These are phyloP conservation scores for Lecanosticta acicola DNA, from an alignment of 2,329 filamentous ascomycete genomes.

Conservation along the genomic window DNA sequence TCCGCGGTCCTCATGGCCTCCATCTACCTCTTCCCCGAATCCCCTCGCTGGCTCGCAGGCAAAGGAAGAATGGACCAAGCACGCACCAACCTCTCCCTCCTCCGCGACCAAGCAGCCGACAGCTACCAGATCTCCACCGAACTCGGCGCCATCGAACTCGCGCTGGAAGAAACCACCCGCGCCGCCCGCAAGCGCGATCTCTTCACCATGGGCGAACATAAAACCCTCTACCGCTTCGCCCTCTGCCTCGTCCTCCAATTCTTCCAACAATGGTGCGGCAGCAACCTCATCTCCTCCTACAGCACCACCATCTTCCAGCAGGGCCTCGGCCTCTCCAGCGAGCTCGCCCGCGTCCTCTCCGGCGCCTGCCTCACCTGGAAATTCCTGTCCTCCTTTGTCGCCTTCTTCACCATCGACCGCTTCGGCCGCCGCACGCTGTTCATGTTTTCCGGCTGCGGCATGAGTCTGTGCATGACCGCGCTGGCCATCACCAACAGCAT, in stretches of 20 bases:
- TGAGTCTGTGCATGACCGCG: conserved; percentile 51
- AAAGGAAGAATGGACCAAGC: conserved; percentile 25
- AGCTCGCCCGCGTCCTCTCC: conserved; percentile 40
- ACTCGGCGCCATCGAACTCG: conserved; percentile 45
- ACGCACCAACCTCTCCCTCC: conserved; percentile 32
- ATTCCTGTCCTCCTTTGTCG: conserved; percentile 48
- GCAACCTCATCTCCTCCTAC: conserved; percentile 31
- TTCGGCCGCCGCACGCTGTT: conserved; percentile 47
- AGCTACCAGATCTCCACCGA: conserved; percentile 39
- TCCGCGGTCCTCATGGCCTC: conserved; percentile 29
- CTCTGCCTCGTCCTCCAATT: conserved; percentile 49
- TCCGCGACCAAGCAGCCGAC: conserved; percentile 37
- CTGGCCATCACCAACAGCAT: conserved; percentile 50
- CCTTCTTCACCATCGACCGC: conserved; percentile 48
- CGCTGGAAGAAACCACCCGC: conserved; percentile 41
- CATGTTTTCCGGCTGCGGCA: conserved; percentile 49
- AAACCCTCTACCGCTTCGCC: conserved; percentile 46
- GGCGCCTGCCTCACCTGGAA: conserved; percentile 51
- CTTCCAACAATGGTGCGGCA: conserved; percentile 48
- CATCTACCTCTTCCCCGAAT: conserved; percentile 35
- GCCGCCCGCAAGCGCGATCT: conserved; percentile 39
- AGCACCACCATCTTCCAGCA: conserved; percentile 27
- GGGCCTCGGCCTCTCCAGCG: conserved; percentile 35
- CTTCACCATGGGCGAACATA: conserved; percentile 47
- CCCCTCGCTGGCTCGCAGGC: conserved; percentile 36